Conservation (phyloP, 2,329 filamentous ascomycete species). For the Penicillium hordei region DNA sequence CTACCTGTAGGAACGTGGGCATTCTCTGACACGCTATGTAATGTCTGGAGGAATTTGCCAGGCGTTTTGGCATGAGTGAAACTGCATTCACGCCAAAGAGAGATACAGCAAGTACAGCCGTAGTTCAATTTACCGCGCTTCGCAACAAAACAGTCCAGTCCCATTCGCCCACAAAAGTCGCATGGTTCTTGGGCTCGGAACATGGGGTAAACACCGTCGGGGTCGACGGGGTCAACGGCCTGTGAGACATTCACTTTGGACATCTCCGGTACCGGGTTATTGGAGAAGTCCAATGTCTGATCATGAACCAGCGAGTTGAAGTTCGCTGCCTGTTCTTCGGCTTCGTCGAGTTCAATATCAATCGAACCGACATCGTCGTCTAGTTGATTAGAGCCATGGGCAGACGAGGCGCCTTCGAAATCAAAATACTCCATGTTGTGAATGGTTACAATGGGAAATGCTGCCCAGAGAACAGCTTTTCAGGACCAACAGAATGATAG, state of each 20-base stretch:
- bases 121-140: constrained; percentile 46
- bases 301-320: constrained; percentile 45
- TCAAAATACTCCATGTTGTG: constrained; percentile 49
- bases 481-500: neutral
- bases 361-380: constrained; percentile 44
- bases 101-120: constrained; percentile 50
- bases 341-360: constrained; percentile 39
- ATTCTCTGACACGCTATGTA: constrained; percentile 47
- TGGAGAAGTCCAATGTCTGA: constrained; percentile 43
- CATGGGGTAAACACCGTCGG: constrained; percentile 43
- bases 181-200: constrained; percentile 47
- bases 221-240: constrained; percentile 22
- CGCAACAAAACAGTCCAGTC: constrained; percentile 49
- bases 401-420: constrained; percentile 46
- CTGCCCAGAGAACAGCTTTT: neutral
- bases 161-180: constrained; percentile 48
- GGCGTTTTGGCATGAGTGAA: constrained; percentile 45
- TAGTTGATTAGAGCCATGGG: constrained; percentile 33
- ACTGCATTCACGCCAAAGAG: constrained; percentile 49
- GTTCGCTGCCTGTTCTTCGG: constrained; percentile 39
- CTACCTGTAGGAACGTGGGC: constrained; percentile 40
- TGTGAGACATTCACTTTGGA: constrained; percentile 22
- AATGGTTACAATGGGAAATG: neutral
- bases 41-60: constrained; percentile 45
- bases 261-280: constrained; percentile 24